Conservation (phyloP, 768 basidiomycete species). For the Mycena metata region DNA sequence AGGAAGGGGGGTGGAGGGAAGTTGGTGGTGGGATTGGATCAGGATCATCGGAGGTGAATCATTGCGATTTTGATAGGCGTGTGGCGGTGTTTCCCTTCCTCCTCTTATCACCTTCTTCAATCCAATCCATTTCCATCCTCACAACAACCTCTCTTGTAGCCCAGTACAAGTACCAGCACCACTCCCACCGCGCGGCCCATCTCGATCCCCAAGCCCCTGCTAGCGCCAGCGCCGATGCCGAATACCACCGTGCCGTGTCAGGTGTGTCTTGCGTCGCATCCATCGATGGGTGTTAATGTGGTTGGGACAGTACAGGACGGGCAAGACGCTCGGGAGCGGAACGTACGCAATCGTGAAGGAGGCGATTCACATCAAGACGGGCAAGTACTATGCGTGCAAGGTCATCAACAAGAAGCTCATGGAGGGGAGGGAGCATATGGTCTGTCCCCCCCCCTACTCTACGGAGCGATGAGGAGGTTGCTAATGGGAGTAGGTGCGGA, state of each 20-base stretch:
- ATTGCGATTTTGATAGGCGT: conserved; percentile 15
- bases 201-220: background rate
- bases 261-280: no score
- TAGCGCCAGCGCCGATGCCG: conserved; percentile 17
- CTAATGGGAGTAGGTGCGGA: conserved; percentile 83
- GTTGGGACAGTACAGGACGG: conserved; percentile 81
- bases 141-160: no score
- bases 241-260: conserved; percentile 60
- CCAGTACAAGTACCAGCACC: background rate
- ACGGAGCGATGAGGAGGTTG: no score
- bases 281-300: conserved; percentile 3
- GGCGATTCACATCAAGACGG: conserved; percentile 92
- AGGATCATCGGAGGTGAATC: background rate
- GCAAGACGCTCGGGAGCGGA: conserved; percentile 89
- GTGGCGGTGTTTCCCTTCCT: conserved; percentile 4
- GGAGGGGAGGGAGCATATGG: conserved; percentile 99
- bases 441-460: conserved; percentile 56
- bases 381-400: conserved; percentile 97
- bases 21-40: background rate
- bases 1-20: background rate
- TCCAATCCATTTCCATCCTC: no score
- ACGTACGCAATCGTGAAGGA: conserved; percentile 97
- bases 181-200: background rate
- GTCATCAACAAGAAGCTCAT: conserved; percentile 99
- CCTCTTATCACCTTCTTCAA: background rate